A percentile compares a stretch with the other conserved stretches of the same genome.
Conservation (phyloP, 2,329 filamentous ascomycete species). For the Talaromyces sp. region DNA sequence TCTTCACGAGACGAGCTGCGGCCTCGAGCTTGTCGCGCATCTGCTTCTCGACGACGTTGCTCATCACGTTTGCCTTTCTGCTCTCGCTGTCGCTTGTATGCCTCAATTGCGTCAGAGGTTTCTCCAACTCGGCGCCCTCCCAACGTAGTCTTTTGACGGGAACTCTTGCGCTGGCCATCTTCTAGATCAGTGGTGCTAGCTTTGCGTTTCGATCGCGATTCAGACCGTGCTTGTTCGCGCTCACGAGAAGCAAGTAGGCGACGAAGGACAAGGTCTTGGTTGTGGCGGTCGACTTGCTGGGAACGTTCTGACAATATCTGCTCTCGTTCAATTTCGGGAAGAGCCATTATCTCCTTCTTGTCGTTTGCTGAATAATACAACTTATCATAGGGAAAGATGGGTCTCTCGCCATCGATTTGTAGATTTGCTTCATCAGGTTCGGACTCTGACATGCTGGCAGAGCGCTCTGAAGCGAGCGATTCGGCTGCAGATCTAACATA, state of each 20-base stretch:
- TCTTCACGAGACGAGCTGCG: conserved; percentile 60
- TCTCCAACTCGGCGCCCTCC: conserved; percentile 63
- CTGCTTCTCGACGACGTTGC: conserved; percentile 40
- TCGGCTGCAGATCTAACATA: conserved; percentile 59
- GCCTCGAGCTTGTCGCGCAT: conserved; percentile 50
- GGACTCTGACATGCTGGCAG: conserved; percentile 85
- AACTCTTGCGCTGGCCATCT: conserved; percentile 68
- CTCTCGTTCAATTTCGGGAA: conserved; percentile 89
- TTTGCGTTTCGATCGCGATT: conserved; percentile 62
- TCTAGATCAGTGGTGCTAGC: conserved; percentile 73
- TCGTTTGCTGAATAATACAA: conserved; percentile 70
- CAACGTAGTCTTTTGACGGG: conserved; percentile 63
- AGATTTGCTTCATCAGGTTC: conserved; percentile 57
- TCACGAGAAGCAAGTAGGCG: conserved; percentile 67
- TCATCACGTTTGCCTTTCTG: conserved; percentile 51
- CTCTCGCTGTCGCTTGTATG: conserved; percentile 57
- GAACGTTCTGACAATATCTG: conserved; percentile 82
- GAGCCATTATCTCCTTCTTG: conserved; percentile 71
- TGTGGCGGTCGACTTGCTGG: conserved; percentile 72
- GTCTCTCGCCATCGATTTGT: conserved; percentile 43
- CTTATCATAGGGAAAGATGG: conserved; percentile 76
- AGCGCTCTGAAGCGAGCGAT: conserved; percentile 69
- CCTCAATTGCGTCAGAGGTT: conserved; percentile 68
- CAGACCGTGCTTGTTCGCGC: conserved; percentile 50
- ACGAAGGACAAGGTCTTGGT: conserved; percentile 76